These are phyloP conservation scores for Jackrogersella multiformis DNA, from an alignment of 495 filamentous ascomycete genomes.

Conservation along the genomic window DNA sequence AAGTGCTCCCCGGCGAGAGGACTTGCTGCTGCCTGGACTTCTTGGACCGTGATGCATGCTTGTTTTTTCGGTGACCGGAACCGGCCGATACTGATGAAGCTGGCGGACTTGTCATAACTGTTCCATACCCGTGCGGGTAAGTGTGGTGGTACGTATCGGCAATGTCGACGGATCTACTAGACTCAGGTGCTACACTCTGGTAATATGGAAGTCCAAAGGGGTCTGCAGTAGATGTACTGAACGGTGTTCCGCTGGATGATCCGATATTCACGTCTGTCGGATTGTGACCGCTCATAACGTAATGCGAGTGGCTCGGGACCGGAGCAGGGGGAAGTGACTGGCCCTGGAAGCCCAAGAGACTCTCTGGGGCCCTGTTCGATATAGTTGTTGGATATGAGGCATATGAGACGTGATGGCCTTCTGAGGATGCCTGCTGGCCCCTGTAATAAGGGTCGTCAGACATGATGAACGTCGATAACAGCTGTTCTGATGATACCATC, in stretches of 20 bases:
- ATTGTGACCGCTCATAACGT: conserved; percentile 33
- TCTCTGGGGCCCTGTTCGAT: conserved; percentile 33
- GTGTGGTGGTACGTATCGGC: conserved; percentile 38
- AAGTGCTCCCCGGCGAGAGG: conserved; percentile 38
- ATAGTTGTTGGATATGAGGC: conserved; percentile 32
- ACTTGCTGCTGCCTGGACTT: conserved; percentile 29
- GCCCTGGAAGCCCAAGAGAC: conserved; percentile 34
- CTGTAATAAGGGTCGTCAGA: conserved; percentile 39
- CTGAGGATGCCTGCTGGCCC: conserved; percentile 27
- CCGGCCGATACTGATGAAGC: conserved; percentile 28
- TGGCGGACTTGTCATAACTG: conserved; percentile 33
- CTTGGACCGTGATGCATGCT: conserved; percentile 25
- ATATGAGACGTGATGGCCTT: conserved; percentile 32
- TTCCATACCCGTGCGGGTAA: conserved; percentile 37
- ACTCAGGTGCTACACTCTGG: conserved; percentile 33
- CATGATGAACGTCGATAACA: conserved; percentile 35
- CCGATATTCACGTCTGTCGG: conserved; percentile 37
- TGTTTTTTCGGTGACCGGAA: conserved; percentile 32
- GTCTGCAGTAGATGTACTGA: conserved; percentile 29
- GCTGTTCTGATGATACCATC: conserved; percentile 41
- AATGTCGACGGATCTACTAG: conserved; percentile 29
- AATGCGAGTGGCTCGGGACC: conserved; percentile 32
- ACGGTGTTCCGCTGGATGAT: conserved; percentile 34
- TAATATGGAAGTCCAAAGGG: conserved; percentile 41
- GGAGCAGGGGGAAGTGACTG: conserved; percentile 33